Evolutionary conservation across 2,329 filamentous ascomycete species (phyloP).

Genomic region (Diplodia mutila): DNA sequence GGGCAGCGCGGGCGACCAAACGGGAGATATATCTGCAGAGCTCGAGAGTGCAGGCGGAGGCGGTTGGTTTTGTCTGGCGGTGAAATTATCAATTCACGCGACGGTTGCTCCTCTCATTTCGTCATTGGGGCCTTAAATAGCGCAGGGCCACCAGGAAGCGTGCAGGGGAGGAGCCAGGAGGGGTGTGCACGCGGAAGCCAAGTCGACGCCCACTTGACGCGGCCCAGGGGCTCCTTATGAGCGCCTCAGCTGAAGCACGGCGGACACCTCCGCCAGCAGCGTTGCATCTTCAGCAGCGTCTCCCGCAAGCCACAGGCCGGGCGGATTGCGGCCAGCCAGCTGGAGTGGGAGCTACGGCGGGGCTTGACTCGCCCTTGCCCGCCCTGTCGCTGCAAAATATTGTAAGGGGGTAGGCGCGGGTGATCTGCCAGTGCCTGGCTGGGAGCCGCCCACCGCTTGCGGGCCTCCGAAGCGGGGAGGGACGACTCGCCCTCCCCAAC

Average conservation of each 20-base stretch:
- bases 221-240: slow-evolving; percentile 11
- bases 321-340: slow-evolving; percentile 16
- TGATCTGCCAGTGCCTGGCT: slow-evolving; percentile 19
- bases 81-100: slow-evolving; percentile 24
- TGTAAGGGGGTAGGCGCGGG: slow-evolving; percentile 16
- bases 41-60: background rate
- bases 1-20: background rate
- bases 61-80: slow-evolving; percentile 17
- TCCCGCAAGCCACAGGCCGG: slow-evolving; percentile 1
- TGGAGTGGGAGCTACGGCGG: background rate
- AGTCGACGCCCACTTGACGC: background rate
- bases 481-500: background rate
- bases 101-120: slow-evolving; percentile 23
- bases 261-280: background rate
- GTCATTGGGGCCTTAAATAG: slow-evolving; percentile 23
- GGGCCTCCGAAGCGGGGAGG: background rate
- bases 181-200: slow-evolving; percentile 8
- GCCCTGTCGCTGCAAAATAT: no score
- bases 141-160: slow-evolving; percentile 21
- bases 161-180: slow-evolving; percentile 19
- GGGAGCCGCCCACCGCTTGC: slow-evolving; percentile 3
- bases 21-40: background rate
- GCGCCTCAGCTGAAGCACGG: background rate
- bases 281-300: background rate
- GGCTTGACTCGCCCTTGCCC: background rate